Conservation (phyloP, 2,329 filamentous ascomycete species). For the Fusarium pilosicola region DNA sequence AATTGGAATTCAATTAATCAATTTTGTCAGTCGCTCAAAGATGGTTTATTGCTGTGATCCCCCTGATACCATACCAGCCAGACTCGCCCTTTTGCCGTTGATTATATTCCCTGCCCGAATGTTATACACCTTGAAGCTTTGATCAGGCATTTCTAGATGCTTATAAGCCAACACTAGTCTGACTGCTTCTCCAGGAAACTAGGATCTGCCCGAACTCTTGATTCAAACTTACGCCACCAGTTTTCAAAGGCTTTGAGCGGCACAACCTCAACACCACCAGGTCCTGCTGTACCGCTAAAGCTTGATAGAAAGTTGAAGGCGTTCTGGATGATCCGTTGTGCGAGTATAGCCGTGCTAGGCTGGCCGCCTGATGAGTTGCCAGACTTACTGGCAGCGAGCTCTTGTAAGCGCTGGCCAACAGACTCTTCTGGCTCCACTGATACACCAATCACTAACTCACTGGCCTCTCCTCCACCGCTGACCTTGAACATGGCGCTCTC, state of each 20-base stretch:
- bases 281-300: constrained; percentile 74
- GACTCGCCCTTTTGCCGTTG: not conserved
- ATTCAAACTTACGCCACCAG: constrained; percentile 98
- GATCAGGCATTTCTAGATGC: not conserved
- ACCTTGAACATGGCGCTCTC: constrained; percentile 92
- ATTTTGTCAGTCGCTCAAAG: constrained; percentile 17
- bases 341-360: constrained; percentile 79
- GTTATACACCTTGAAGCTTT: not conserved
- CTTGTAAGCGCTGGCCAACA: constrained; percentile 76
- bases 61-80: not conserved
- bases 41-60: not conserved
- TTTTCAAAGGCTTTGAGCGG: constrained; percentile 95
- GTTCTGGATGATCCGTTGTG: constrained; percentile 94
- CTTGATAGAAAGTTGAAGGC: constrained; percentile 96
- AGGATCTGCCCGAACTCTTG: constrained; percentile 84
- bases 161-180: constrained; percentile 22
- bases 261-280: constrained; percentile 81
- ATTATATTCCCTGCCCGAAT: not conserved
- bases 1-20: constrained; percentile 1
- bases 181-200: constrained; percentile 80
- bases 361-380: constrained; percentile 45
- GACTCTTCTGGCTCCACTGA: constrained; percentile 79
- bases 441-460: constrained; percentile 79
- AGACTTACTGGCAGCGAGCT: constrained; percentile 56
- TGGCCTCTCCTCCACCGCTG: constrained; percentile 48